These are phyloP conservation scores for Pulicaria dysenterica DNA, from an alignment of 129 eudicot genomes.

Conservation along the genomic window DNA sequence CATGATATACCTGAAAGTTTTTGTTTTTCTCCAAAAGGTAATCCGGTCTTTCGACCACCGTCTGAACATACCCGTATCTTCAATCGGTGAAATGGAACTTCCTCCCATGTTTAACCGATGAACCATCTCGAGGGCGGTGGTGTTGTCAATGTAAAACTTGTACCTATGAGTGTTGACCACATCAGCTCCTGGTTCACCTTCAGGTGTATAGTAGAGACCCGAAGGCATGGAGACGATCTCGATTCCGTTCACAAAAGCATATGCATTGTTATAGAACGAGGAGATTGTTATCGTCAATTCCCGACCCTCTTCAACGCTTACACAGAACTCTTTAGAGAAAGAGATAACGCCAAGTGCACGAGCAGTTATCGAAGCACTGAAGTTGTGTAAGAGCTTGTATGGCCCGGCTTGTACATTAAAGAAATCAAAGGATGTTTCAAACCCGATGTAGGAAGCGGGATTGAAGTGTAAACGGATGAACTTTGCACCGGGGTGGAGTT, in stretches of 20 bases:
- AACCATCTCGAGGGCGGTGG: constrained; percentile 49
- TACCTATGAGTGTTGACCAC: constrained; percentile 38
- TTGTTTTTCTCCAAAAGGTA: constrained; percentile 36
- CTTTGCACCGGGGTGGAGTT: constrained; percentile 46
- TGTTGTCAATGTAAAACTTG: constrained; percentile 47
- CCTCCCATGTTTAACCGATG: constrained; percentile 44
- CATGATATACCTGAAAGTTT: constrained; percentile 32
- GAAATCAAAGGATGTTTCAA: constrained; percentile 36
- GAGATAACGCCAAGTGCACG: constrained; percentile 32
- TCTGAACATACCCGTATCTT: constrained; percentile 44
- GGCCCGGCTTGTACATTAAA: constrained; percentile 48
- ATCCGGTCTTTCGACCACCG: constrained; percentile 43
- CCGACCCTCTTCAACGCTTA: constrained; percentile 30
- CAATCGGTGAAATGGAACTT: constrained; percentile 35
- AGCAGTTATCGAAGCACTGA: constrained; percentile 48
- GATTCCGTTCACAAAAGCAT: constrained; percentile 52
- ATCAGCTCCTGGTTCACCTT: constrained; percentile 40
- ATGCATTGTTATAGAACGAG: constrained; percentile 27
- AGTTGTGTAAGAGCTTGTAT: constrained; percentile 49
- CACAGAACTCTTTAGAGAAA: constrained; percentile 45
- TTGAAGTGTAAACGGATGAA: constrained; percentile 57
- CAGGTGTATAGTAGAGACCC: constrained; percentile 46
- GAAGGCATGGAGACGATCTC: constrained; percentile 58
- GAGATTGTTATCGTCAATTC: constrained; percentile 31
- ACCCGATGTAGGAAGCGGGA: constrained; percentile 46